Conservation (phyloP, 1,284 basidiomycete genomes). For the Amylostereum areolatum region DNA sequence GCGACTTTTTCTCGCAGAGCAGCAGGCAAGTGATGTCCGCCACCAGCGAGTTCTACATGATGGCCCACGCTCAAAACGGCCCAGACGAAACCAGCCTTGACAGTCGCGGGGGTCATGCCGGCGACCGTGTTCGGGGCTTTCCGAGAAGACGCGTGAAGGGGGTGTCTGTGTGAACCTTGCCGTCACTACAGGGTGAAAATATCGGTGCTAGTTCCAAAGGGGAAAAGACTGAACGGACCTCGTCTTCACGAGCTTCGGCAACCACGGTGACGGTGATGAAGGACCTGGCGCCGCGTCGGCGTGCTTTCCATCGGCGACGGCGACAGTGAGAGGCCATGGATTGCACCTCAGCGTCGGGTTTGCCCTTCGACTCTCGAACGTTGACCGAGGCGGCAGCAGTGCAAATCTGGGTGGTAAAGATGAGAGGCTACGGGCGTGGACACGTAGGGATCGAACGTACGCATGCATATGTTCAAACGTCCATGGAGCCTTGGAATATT, state of each 20-base stretch:
- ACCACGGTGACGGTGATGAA: conserved; percentile 88
- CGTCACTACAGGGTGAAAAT: conserved; percentile 53
- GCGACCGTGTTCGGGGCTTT: conserved; percentile 99
- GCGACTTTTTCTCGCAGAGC: conserved; percentile 86
- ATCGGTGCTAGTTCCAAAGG: background rate
- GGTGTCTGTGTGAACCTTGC: conserved; percentile 88
- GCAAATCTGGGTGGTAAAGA: too few relatives aligned
- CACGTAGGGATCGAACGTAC: too few relatives aligned
- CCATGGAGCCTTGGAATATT: too few relatives aligned
- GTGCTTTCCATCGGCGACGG: too few relatives aligned
- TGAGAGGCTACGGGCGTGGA: too few relatives aligned
- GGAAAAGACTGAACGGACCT: conserved; percentile 46
- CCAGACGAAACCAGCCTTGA: conserved; percentile 87
- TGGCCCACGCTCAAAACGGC: conserved; percentile 92
- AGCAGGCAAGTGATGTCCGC: conserved; percentile 91
- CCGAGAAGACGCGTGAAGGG: conserved; percentile 93
- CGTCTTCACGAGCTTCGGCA: conserved; percentile 83
- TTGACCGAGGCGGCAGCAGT: too few relatives aligned
- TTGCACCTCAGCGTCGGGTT: conserved; percentile 83
- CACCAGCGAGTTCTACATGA: conserved; percentile 95
- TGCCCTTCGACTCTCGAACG: too few relatives aligned
- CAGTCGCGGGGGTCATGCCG: conserved; percentile 96
- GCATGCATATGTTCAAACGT: too few relatives aligned
- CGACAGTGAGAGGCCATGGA: too few relatives aligned
- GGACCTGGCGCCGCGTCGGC: conserved; percentile 77